Conservation (phyloP, 306 rosid species). For the Vigna trinervia region DNA sequence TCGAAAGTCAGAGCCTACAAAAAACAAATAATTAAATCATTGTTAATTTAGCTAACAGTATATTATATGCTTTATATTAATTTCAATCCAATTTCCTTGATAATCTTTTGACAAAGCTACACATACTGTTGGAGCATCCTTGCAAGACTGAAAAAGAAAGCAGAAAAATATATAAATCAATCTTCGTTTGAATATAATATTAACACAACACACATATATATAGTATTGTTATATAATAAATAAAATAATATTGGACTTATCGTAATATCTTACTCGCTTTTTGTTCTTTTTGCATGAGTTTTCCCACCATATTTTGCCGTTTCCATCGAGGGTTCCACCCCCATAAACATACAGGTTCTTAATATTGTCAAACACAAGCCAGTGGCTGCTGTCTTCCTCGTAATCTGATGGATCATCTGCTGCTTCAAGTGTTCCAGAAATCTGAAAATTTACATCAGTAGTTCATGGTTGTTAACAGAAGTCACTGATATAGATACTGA, state of each 20-base stretch:
- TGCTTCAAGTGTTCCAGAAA: conserved; percentile 71
- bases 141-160: conserved; percentile 73
- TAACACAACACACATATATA: too few relatives aligned
- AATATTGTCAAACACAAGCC: conserved; percentile 62
- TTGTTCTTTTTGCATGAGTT: conserved; percentile 71
- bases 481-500: background rate
- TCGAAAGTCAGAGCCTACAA: conserved; percentile 74
- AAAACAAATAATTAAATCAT: background rate
- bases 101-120: background rate
- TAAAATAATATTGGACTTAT: background rate
- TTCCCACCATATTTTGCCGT: conserved; percentile 84
- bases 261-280: conserved; percentile 48
- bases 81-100: background rate
- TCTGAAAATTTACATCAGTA: conserved; percentile 41
- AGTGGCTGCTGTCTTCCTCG: conserved; percentile 46
- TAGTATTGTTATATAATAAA: background rate
- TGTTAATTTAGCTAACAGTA: background rate
- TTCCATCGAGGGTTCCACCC: conserved; percentile 79
- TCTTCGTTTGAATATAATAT: background rate
- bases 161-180: background rate
- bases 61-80: background rate
- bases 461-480: background rate
- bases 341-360: conserved; percentile 55
- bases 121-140: conserved; percentile 83
- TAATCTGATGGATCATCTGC: conserved; percentile 60